Base-by-base conservation (phyloP, 2,329 filamentous ascomycete species). In the Penicillium sp. region DNA sequence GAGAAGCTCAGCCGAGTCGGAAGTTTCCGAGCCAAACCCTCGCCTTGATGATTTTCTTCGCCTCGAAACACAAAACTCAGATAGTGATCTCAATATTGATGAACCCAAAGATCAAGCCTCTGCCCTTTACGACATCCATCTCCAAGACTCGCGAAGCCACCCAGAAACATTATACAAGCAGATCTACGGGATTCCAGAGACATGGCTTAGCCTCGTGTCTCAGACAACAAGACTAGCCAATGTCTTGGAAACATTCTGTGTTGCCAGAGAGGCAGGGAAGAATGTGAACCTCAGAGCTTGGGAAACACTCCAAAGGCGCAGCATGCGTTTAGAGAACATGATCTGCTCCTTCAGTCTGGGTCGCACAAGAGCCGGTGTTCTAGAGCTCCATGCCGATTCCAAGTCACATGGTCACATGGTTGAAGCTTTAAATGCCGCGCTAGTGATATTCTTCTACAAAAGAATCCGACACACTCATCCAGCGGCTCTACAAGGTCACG, bases 171-270 rank as follows among this genome's bases (percentile, higher is more conserved):
- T 76, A 24, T 76, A 75, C 54, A 68, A 67, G 40, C 66, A 76
- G 27, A 69, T 77, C 7, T 77, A 78, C 46, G 74, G 75, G 3
- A 72, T 78, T 11, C 68, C 74, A 0, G 75, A 78, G 46, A 75
- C 72, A 13, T 77, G 75, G 73, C 65, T 78, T 2, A 75, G 72
- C 32, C 64, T 77, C 3, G 65, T 78, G 13, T 78, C 76, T 1
- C 75, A 77, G 52, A 76, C 75, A 1, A 77, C 75, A 1, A 64
- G 75, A 27, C 61, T 78, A 11, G 75, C 75, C 13, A 77, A 75
- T 46, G 65, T 71, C 4, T 57, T 70, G 51, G 68, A 70, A 32
- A 65, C 57, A 21, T 61, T 70, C 24, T 55, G 57, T 7, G 53
- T 64, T 34, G 63, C 64, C 5, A 61, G 61, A 11, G 48, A 51